Evolutionary conservation across 495 filamentous ascomycete species (phyloP), one percentile per base, ranked within the genome.

Genomic region (Aspergillus egyptiacus): DNA sequence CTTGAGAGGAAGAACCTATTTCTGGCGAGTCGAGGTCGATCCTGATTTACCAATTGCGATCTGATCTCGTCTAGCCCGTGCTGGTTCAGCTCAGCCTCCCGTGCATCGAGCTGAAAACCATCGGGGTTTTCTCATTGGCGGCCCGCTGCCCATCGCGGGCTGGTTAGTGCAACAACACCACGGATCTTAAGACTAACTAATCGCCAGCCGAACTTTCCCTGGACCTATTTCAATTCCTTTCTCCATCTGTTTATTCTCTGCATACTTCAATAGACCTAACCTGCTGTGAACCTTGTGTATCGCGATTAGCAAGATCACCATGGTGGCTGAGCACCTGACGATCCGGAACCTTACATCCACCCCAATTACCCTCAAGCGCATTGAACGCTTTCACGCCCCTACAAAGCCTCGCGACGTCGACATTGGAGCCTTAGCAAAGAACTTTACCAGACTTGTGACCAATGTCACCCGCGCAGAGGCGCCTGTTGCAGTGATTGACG

Each of bases 281-380:
- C 33, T 2, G 20, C 5, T 11, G 9, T 22, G 28, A 13, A 23
- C 41, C 22, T 17, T 32, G 28, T 24, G 36, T 5, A 31, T 22
- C 2, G 13, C 3, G 19, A 13, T 4, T n/a, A 32, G 17, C 40
- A 10, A 19, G 8, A 30, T 35, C 27, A 65, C 33, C 43, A 74
- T 72, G 71, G 68, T 67, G 22, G 68, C 69, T 35, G 64, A 73
- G 35, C 46, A 61, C 38, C 66, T 97, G 35, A 89, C 81, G 5
- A 82, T 98, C 63, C 91, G 91, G 55, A 98, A 98, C 62, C 75
- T 96, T 48, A 91, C 90, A 30, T 70, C 80, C 51, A 86, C 76
- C 5, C 73, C 82, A 1, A 69, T 96, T 23, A 77, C 82, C 35
- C 70, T 97, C 55, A 87, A 80, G 65, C 67, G 77, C 47, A 72